phyloP scores from a whole-genome alignment of 257 asterid species.

The Avicennia marina region DNA sequence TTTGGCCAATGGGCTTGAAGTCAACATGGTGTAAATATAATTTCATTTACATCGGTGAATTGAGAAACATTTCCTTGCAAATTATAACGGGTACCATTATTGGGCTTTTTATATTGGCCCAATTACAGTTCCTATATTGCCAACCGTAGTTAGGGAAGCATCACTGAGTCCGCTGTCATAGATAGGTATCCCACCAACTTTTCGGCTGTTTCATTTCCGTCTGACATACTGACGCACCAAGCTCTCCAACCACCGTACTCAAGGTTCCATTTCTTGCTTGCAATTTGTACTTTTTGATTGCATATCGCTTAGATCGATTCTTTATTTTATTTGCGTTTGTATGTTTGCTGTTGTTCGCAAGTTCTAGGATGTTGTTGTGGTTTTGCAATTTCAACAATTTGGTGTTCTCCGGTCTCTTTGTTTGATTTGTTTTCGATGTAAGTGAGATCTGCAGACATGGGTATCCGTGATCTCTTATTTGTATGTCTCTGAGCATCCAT shows the following conservation, averaged over 20 bases:
- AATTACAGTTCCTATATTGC: too few species aligned
- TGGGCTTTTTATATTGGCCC: too few species aligned
- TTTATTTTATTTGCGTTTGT: neutral
- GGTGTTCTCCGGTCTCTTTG: slow-evolving; percentile 10
- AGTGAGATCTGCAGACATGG: slow-evolving; percentile 10
- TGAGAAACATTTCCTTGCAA: too few species aligned
- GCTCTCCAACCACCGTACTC: slow-evolving; percentile 12
- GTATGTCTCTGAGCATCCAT: slow-evolving; percentile 12
- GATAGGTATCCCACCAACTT: slow-evolving; percentile 1
- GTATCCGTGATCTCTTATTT: slow-evolving; percentile 14
- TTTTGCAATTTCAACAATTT: slow-evolving; percentile 9
- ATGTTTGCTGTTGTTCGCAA: neutral
- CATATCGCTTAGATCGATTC: neutral
- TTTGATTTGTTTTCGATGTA: neutral
- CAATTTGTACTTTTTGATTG: neutral
- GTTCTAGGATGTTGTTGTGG: neutral
- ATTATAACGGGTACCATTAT: too few species aligned
- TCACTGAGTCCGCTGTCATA: slow-evolving; percentile 5
- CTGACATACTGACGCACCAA: neutral
- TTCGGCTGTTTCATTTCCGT: neutral
- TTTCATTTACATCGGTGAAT: too few species aligned
- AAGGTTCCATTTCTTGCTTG: slow-evolving; percentile 13
- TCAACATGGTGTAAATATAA: too few species aligned
- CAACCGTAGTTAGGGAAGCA: too few species aligned
- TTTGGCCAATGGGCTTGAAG: too few species aligned